These are phyloP conservation scores for Daedaleopsis sinensis DNA, from an alignment of 768 basidiomycete genomes.

Conservation along the genomic window DNA sequence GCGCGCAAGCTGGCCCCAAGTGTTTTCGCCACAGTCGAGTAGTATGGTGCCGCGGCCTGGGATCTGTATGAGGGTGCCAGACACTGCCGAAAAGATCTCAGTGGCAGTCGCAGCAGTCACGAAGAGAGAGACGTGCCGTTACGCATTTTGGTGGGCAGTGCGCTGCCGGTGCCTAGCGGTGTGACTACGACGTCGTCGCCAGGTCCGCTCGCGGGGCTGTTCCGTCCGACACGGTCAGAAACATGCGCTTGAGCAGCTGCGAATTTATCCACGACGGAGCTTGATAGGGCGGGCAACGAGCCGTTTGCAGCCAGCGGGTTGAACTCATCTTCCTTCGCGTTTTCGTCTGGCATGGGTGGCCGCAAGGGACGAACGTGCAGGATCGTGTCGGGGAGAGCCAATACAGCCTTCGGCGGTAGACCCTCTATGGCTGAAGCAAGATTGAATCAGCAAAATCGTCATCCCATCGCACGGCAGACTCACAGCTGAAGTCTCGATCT, in stretches of 20 bases:
- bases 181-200: constrained; percentile 73
- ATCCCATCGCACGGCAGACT: not conserved
- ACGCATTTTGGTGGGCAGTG: constrained; percentile 81
- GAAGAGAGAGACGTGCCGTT: constrained; percentile 59
- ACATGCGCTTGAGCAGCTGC: constrained; percentile 39
- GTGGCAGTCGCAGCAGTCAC: not conserved
- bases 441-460: not conserved
- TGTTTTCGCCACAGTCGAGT: constrained; percentile 92
- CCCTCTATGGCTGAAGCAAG: constrained; percentile 34
- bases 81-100: constrained; percentile 47
- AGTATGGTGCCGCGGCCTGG: constrained; percentile 74
- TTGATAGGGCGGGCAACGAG: constrained; percentile 24
- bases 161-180: constrained; percentile 88
- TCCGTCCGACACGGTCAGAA: constrained; percentile 16
- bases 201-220: constrained; percentile 19
- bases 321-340: constrained; percentile 32
- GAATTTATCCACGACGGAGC: constrained; percentile 42
- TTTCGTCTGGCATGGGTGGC: constrained; percentile 40
- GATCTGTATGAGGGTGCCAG: constrained; percentile 75
- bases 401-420: constrained; percentile 49
- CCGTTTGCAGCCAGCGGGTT: constrained; percentile 28
- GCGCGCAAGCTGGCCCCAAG: constrained; percentile 85
- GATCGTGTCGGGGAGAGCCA: constrained; percentile 45
- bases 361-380: constrained; percentile 51
- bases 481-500: constrained; percentile 38